A percentile compares a stretch with the other conserved stretches of the same genome.
phyloP scores from a whole-genome alignment of 75 land plant genomes.

The Larix kaempferi region DNA sequence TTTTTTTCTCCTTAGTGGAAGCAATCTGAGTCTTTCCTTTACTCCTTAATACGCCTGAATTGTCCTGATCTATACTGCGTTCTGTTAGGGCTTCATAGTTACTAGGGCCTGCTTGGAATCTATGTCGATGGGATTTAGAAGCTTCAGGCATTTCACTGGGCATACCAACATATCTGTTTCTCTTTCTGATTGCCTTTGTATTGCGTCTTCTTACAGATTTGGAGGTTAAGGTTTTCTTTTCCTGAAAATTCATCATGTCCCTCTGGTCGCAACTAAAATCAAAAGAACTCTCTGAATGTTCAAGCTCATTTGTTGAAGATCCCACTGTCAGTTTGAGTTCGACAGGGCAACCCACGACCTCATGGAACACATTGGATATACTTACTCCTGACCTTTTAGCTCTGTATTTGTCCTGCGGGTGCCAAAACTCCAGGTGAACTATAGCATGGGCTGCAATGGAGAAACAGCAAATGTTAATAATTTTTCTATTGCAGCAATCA shows the following conservation, averaged over 20 bases:
- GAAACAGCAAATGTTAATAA: background rate
- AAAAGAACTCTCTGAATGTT: slow-evolving; percentile 2
- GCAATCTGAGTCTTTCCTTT: background rate
- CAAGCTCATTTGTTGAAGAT: background rate
- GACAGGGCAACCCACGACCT: slow-evolving; percentile 3
- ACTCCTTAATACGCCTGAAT: background rate
- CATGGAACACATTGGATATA: slow-evolving; percentile 2
- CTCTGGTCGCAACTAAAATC: background rate
- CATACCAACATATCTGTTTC: background rate
- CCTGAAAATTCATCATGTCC: background rate
- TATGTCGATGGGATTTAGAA: background rate
- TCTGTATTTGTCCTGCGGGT: background rate
- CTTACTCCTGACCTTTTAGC: slow-evolving; percentile 1
- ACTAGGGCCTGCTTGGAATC: background rate
- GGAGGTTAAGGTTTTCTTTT: background rate
- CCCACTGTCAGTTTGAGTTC: background rate
- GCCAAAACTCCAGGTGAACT: background rate
- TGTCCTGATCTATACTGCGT: background rate
- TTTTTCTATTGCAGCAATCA: background rate
- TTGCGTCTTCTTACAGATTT: slow-evolving; percentile 9
- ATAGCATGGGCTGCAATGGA: background rate
- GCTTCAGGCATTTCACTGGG: background rate
- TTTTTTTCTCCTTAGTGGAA: background rate
- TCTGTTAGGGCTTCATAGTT: background rate
- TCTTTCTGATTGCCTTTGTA: background rate